Conservation (phyloP, 73 alveolate species). For the Breviolum minutum region DNA sequence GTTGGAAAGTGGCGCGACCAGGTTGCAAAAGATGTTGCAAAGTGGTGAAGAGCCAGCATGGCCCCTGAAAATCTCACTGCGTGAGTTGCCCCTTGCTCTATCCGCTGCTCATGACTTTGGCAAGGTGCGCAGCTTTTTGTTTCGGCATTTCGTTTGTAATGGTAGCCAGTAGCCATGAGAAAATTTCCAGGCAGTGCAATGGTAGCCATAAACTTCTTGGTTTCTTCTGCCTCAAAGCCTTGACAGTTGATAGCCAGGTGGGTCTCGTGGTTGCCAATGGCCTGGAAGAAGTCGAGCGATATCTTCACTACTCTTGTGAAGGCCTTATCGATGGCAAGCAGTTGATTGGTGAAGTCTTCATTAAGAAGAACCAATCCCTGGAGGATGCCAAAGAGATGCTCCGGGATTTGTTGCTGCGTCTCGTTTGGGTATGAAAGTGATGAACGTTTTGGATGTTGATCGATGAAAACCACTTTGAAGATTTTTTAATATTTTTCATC, state of each 20-base stretch:
- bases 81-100: slow-evolving; percentile 51
- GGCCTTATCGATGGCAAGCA: slow-evolving; percentile 86
- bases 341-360: slow-evolving; percentile 64
- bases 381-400: slow-evolving; percentile 77
- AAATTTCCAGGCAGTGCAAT: background rate
- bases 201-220: background rate
- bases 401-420: slow-evolving; percentile 43
- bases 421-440: background rate
- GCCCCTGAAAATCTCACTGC: slow-evolving; percentile 51
- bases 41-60: slow-evolving; percentile 35
- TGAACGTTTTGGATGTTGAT: too few relatives aligned
- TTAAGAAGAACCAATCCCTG: slow-evolving; percentile 44
- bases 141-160: background rate
- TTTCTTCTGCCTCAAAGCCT: background rate
- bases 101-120: slow-evolving; percentile 85
- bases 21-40: slow-evolving; percentile 52
- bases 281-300: slow-evolving; percentile 71
- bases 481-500: too few relatives aligned
- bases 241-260: background rate
- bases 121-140: background rate
- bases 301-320: slow-evolving; percentile 66
- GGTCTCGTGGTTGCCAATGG: slow-evolving; percentile 76
- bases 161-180: background rate
- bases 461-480: too few relatives aligned
- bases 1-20: too few relatives aligned